Base-by-base conservation (phyloP, 345 rosid genomes). In the Brassica juncea region DNA sequence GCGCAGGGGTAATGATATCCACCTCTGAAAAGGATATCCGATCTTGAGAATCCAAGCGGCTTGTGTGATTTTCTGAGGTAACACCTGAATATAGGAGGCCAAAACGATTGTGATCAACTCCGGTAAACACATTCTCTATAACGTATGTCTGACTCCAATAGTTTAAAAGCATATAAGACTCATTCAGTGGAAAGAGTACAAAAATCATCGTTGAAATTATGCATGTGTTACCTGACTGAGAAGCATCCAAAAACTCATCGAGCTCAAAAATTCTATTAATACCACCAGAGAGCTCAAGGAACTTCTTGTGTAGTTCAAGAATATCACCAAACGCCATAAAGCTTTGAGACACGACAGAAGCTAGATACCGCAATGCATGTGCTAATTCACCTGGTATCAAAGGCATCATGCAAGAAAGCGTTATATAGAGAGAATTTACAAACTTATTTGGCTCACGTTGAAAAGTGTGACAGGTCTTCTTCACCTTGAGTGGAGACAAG, bases 271-370 rank as follows among this genome's bases (percentile, higher is more conserved):
- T 86, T 73, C 98, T 88, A 82, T 91, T 93, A 75, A 95, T 76
- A 77, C 98, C 84, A 34, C 98, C 99, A 67, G 97, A 91, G 80
- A 95, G 93, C 90, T 89, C 94, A 73, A 92, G 83, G 80, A 93
- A 93, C 84, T 93, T 95, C 85, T 91, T 87, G 70, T 95, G 91
- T 82, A 95, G 82, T 82, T 93, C 93, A 64, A 95, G 97, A 85
- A 95, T 95, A 82, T 93, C 98, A 19, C 98, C 99, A 77, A 95
- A 95, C 25, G 99, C 99, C 80, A 93, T 88, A 78, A 95, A 95
- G 91, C 99, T 95, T 80, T 93, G 97, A 79, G 99, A 95, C 31
- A 93, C 98, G 68, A 95, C 97, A 81, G 97, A 95, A 71, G 99
- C 99, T 71, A 95, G 86, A 87, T 89, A 93, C 62, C 98, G 93